Conservation (phyloP, 441 rosid species). For the Erysimum cheiri region DNA sequence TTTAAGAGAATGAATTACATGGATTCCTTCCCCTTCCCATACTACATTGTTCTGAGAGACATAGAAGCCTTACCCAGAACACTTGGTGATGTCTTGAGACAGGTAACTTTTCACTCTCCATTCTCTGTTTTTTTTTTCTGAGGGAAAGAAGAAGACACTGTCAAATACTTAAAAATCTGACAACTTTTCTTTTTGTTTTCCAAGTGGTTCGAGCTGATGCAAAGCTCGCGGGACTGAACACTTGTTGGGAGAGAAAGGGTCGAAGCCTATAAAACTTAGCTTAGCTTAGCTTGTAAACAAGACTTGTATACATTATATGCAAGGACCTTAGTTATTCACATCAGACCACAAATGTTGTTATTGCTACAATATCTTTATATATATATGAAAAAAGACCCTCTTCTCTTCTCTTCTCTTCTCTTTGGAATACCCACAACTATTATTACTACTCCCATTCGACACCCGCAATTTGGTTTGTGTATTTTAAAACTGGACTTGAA, state of each 20-base stretch:
- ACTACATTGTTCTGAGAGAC: constrained; percentile 78
- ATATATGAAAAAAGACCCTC: constrained; percentile 12
- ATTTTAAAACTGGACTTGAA: not conserved
- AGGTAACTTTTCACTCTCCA: constrained; percentile 64
- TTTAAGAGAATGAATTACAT: constrained; percentile 60
- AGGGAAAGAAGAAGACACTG: not conserved
- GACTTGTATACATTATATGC: constrained; percentile 17
- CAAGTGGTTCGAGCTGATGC: constrained; percentile 99
- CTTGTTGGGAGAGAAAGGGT: constrained; percentile 33
- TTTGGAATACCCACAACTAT: not conserved
- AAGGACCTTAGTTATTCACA: not conserved
- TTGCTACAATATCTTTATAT: constrained; percentile 7
- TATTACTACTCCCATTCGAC: not conserved
- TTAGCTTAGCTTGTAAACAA: constrained; percentile 8
- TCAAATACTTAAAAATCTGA: not conserved
- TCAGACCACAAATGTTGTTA: constrained; percentile 17
- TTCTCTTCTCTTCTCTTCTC: constrained; percentile 28
- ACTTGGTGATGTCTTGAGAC: constrained; percentile 89
- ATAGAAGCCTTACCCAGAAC: constrained; percentile 89
- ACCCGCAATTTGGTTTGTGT: not conserved
- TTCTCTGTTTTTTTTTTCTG: not conserved
- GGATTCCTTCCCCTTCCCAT: constrained; percentile 96
- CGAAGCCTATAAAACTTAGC: constrained; percentile 1
- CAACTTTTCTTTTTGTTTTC: constrained; percentile 8
- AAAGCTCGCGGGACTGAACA: constrained; percentile 64